Conservation (phyloP, 768 basidiomycete species). For the Suillus sp. region DNA sequence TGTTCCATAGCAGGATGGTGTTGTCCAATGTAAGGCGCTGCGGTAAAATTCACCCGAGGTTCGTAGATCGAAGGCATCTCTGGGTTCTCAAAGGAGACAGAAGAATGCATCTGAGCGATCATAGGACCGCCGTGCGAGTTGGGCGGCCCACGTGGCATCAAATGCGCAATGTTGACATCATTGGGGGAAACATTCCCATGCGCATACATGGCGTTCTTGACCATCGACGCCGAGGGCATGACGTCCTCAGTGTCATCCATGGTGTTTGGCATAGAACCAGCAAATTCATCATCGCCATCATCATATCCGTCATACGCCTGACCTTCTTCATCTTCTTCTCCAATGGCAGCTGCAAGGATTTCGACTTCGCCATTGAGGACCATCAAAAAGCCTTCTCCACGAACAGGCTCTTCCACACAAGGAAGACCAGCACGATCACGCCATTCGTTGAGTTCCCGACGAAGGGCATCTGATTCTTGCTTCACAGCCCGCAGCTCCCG, state of each 20-base stretch:
- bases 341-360: conserved; percentile 53
- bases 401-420: conserved; percentile 69
- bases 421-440: conserved; percentile 74
- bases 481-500: conserved; percentile 81
- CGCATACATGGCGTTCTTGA: conserved; percentile 38
- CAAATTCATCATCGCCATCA: conserved; percentile 45
- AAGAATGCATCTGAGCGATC: conserved; percentile 45
- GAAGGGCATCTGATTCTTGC: conserved; percentile 81
- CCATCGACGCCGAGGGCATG: conserved; percentile 31
- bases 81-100: conserved; percentile 55
- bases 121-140: conserved; percentile 40
- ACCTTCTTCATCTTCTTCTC: conserved; percentile 58
- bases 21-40: conserved; percentile 23
- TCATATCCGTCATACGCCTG: conserved; percentile 41
- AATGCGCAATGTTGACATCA: conserved; percentile 28
- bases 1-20: conserved; percentile 21
- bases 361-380: conserved; percentile 73
- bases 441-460: conserved; percentile 94
- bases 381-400: conserved; percentile 73
- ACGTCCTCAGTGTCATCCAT: conserved; percentile 37
- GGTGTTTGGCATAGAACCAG: conserved; percentile 25
- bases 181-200: conserved; percentile 37
- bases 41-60: conserved; percentile 37
- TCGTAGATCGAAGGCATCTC: conserved; percentile 49
- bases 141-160: conserved; percentile 27